Evolutionary conservation across 2,329 filamentous ascomycete genomes (phyloP).

Genomic region (Beauveria brongniartii): DNA sequence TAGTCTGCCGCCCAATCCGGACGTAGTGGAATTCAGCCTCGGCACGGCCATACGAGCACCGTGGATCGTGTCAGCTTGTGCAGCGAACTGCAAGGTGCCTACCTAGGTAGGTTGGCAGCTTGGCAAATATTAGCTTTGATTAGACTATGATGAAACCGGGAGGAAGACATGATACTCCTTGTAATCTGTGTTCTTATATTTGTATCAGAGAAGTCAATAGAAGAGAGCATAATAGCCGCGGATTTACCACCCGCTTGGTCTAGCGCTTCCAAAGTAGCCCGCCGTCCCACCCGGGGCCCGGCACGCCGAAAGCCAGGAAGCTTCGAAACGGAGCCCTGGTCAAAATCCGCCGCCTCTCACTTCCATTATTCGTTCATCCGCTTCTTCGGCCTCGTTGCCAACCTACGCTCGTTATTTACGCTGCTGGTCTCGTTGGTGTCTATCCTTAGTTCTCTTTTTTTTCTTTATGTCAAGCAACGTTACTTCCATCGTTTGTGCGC

Average conservation of each 20-base stretch:
- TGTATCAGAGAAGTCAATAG: no score
- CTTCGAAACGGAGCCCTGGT: not conserved
- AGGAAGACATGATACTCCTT: not conserved
- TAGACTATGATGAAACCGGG: not conserved
- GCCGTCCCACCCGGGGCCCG: constrained; percentile 3
- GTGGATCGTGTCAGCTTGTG: not conserved
- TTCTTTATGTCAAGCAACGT: not conserved
- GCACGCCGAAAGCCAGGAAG: constrained; percentile 1
- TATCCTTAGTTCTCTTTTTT: not conserved
- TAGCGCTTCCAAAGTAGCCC: not conserved
- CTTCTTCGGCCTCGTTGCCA: not conserved
- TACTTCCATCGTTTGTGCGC: not conserved
- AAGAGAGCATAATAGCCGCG: no score
- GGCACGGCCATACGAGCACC: not conserved
- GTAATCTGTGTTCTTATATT: no score
- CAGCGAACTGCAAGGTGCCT: not conserved
- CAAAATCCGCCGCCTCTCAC: not conserved
- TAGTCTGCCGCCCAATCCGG: not conserved
- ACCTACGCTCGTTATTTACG: not conserved
- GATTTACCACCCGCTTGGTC: not conserved
- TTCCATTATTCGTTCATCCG: not conserved
- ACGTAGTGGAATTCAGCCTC: not conserved
- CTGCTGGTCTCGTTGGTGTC: not conserved
- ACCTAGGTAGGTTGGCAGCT: not conserved
- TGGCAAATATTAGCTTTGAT: no score